A percentile compares a stretch with the other conserved stretches of the same genome.
phyloP scores from a whole-genome alignment of 1,139 yeast genomes.

The Meyerozyma smithsonii region DNA sequence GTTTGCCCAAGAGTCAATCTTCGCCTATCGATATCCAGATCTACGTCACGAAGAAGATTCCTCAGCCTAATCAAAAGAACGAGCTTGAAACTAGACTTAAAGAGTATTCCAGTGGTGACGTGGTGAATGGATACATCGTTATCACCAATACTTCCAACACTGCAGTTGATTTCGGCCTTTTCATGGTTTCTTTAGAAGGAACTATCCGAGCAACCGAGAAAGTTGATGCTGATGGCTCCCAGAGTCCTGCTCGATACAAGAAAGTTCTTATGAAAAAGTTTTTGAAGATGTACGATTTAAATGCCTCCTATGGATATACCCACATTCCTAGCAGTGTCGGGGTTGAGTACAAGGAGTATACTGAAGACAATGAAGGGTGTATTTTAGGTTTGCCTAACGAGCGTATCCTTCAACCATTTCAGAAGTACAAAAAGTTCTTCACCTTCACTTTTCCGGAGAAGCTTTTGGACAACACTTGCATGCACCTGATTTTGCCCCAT shows the following conservation, averaged over 20 bases:
- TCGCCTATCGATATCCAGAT: slow-evolving; percentile 43
- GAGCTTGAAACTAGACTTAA: slow-evolving; percentile 41
- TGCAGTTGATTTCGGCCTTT: slow-evolving; percentile 41
- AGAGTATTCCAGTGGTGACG: slow-evolving; percentile 37
- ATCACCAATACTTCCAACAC: slow-evolving; percentile 35
- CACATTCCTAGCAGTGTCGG: slow-evolving; percentile 49
- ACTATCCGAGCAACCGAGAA: slow-evolving; percentile 36
- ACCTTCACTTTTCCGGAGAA: slow-evolving; percentile 58
- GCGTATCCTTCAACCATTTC: slow-evolving; percentile 46
- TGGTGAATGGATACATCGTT: slow-evolving; percentile 19
- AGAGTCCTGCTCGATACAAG: slow-evolving; percentile 15
- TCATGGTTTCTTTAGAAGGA: slow-evolving; percentile 45
- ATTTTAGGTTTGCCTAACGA: slow-evolving; percentile 48
- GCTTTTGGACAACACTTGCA: slow-evolving; percentile 54
- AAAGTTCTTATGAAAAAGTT: slow-evolving; percentile 39
- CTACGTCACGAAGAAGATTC: slow-evolving; percentile 38
- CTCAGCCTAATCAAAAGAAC: slow-evolving; percentile 29
- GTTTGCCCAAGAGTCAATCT: slow-evolving; percentile 27
- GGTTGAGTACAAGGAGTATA: slow-evolving; percentile 40
- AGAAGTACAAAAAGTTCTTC: slow-evolving; percentile 57
- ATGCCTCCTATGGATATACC: slow-evolving; percentile 42
- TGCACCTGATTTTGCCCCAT: slow-evolving; percentile 50
- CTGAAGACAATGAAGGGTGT: slow-evolving; percentile 47
- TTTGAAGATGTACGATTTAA: slow-evolving; percentile 44
- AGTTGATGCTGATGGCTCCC: slow-evolving; percentile 12